Percentiles rank a stretch among this genome's conserved stretches.
These are phyloP conservation scores for Baorangia bicolor DNA, from an alignment of 768 basidiomycete genomes.

Conservation along the genomic window DNA sequence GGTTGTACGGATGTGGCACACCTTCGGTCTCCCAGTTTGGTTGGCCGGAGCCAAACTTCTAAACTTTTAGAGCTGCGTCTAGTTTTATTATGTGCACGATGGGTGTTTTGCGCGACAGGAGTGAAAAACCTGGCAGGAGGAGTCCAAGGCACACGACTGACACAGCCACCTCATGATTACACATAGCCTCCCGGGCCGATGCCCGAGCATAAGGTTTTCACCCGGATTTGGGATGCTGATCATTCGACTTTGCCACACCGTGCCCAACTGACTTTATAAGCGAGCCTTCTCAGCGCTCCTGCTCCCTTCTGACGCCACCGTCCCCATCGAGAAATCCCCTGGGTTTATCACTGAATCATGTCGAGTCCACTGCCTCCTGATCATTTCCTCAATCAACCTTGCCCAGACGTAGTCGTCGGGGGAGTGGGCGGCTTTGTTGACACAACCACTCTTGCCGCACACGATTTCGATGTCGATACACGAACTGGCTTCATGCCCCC, in stretches of 20 bases:
- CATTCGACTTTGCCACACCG: neutral
- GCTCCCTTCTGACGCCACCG: neutral
- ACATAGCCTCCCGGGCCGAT: neutral
- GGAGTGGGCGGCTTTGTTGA: no score
- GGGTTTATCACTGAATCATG: conserved; percentile 3
- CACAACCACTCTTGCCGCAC: conserved; percentile 69
- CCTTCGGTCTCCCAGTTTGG: no score
- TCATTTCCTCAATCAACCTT: conserved; percentile 38
- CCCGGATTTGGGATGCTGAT: no score
- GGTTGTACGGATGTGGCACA: no score
- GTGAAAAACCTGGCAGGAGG: no score
- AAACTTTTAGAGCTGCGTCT: neutral
- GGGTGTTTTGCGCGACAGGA: no score
- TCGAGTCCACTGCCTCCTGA: conserved; percentile 15
- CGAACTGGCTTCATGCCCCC: conserved; percentile 90
- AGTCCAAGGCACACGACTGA: no score
- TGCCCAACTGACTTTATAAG: neutral
- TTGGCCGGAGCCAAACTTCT: neutral
- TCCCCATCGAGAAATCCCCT: neutral
- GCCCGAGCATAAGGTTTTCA: no score
- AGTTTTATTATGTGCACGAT: no score
- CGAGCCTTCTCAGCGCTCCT: neutral
- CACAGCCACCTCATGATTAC: neutral
- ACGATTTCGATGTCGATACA: conserved; percentile 86
- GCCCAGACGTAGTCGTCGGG: conserved; percentile 30